phyloP scores from a whole-genome alignment of 2,329 filamentous ascomycete species.

The Fusarium veterinarium region DNA sequence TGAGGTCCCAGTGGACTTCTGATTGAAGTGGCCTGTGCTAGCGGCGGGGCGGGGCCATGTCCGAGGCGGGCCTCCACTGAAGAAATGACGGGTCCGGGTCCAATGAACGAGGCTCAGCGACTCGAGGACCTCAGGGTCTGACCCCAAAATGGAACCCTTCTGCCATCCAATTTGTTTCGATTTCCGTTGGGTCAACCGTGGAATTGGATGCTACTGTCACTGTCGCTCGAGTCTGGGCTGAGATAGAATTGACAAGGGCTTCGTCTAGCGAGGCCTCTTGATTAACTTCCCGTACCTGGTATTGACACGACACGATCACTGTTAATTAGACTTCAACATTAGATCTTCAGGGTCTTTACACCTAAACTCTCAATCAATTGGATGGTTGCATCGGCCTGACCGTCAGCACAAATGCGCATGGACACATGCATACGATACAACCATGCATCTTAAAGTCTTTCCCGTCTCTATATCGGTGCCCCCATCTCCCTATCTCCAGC shows the following conservation, averaged over 20 bases:
- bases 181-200: constrained; percentile 16
- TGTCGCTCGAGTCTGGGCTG: neutral
- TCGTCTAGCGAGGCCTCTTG: neutral
- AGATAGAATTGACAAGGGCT: neutral
- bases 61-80: neutral
- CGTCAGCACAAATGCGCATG: constrained; percentile 8
- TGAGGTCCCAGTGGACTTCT: constrained; percentile 12
- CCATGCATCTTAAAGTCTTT: constrained; percentile 11
- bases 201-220: neutral
- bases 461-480: constrained; percentile 16
- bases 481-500: neutral
- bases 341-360: constrained; percentile 6
- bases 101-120: neutral
- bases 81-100: neutral
- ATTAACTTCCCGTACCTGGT: neutral
- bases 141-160: constrained; percentile 22
- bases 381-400: constrained; percentile 33
- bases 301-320: neutral
- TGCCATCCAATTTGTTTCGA: constrained; percentile 21
- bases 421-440: neutral
- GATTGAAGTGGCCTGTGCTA: constrained; percentile 5
- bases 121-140: constrained; percentile 18
- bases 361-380: neutral
- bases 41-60: neutral
- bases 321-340: neutral